Evolutionary conservation across 2,329 filamentous ascomycete species (phyloP).

Genomic region (Penicillium sp.): DNA sequence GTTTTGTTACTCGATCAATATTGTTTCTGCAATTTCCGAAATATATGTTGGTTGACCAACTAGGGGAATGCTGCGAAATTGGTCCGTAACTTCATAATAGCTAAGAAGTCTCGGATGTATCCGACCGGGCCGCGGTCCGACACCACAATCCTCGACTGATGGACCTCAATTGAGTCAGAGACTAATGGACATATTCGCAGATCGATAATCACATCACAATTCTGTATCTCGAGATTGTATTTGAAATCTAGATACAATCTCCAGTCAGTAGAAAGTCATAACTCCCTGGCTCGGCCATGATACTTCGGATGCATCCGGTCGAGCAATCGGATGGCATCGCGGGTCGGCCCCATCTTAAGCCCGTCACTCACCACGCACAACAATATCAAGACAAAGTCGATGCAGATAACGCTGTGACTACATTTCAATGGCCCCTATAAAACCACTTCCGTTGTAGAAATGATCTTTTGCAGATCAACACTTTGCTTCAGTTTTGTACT

Average conservation of each 20-base stretch:
- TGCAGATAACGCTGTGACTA: background rate
- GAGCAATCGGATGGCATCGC: conserved; percentile 5
- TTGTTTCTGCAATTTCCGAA: too few species aligned
- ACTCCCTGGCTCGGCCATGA: background rate
- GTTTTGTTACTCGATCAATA: too few species aligned
- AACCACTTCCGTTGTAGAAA: background rate
- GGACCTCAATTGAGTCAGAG: background rate
- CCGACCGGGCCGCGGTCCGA: background rate
- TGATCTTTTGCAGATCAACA: background rate
- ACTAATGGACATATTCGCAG: conserved; percentile 16
- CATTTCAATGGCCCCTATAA: background rate
- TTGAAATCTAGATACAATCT: too few species aligned
- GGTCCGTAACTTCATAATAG: background rate
- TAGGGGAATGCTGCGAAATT: background rate
- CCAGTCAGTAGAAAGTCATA: too few species aligned
- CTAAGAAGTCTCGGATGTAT: background rate
- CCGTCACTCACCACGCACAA: background rate
- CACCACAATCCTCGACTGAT: background rate
- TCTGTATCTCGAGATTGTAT: too few species aligned
- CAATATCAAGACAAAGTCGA: background rate
- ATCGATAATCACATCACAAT: conserved; percentile 19
- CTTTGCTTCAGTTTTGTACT: background rate
- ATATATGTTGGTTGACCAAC: too few species aligned
- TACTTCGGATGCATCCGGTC: conserved; percentile 4
- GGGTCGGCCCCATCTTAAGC: background rate